These are phyloP conservation scores for Typha latifolia DNA, from an alignment of 176 grass and related monocot genomes.

Conservation along the genomic window DNA sequence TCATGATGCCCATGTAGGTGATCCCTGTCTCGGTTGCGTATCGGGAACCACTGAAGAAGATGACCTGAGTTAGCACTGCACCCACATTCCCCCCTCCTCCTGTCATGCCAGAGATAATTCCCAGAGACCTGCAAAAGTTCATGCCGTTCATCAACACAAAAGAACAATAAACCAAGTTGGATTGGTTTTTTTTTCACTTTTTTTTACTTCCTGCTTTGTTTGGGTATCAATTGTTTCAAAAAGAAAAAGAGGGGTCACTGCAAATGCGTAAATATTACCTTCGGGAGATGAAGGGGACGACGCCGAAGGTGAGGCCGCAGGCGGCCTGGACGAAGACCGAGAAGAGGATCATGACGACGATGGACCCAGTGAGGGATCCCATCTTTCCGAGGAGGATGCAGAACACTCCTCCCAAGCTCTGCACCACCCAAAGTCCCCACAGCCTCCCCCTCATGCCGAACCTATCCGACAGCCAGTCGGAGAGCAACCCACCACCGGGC, in stretches of 20 bases:
- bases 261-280: conserved; percentile 11
- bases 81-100: conserved; percentile 78
- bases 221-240: neutral
- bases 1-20: conserved; percentile 90
- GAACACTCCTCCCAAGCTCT: conserved; percentile 52
- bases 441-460: conserved; percentile 83
- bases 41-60: conserved; percentile 67
- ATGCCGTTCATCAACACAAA: neutral
- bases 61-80: conserved; percentile 76
- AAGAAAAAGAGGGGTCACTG: neutral
- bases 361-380: conserved; percentile 31
- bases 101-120: conserved; percentile 81
- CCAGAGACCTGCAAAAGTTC: conserved; percentile 41
- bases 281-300: conserved; percentile 78
- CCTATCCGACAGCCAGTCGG: conserved; percentile 53
- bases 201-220: no score
- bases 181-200: no score
- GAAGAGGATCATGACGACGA: conserved; percentile 79
- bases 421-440: conserved; percentile 79
- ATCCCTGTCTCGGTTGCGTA: conserved; percentile 82
- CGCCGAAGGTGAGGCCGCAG: conserved; percentile 72
- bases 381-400: conserved; percentile 51
- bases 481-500: conserved; percentile 55
- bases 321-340: conserved; percentile 82
- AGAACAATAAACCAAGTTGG: neutral